Base-by-base conservation (phyloP, 495 filamentous ascomycete genomes). In the Trichoderma virens region DNA sequence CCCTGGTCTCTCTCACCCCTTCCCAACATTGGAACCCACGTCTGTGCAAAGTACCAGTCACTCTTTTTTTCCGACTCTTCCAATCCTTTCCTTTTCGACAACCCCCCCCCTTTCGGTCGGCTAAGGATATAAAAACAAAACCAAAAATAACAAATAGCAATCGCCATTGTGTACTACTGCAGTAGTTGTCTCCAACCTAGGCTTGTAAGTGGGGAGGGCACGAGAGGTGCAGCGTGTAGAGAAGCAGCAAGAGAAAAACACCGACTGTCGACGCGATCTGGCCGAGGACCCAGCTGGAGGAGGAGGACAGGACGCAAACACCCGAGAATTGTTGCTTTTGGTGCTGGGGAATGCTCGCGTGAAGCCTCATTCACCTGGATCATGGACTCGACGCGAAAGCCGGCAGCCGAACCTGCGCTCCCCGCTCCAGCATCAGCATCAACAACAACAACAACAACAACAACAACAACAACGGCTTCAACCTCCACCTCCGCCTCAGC, bases 301-400 rank as follows among this genome's bases (percentile, higher is more conserved):
- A n/a, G 43, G n/a, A 20, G 43, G 4, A 6, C 4, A 20, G 43
- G 43, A 47, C 18, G n/a, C 5, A 47, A 43, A 43, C 39, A 18
- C 5, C 39, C 5, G 39, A 11, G 3, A 5, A 18, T 3, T 6
- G 43, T 23, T 47, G 43, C 16, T n/a, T 6, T 25, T 47, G 43
- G 4, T 5, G 43, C 18, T 6, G n/a, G 43, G 43, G 43, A n/a
- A 47, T 47, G 43, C 4, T 47, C 43, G 43, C 43, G 43, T 47
- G 16, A 45, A 16, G 41, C 41, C n/a, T n/a, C 41, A 45, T 45
- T 45, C 41, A 45, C 41, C n/a, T 11, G 14, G n/a, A n/a, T 16
- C 47, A 56, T 56, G 47, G 47, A 56, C 47, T 56, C 47, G 47
- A 56, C 47, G 47, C 47, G 47, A 56, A 11, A 28, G 47, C 47